Percentiles rank a stretch among this genome's conserved stretches.
Evolutionary conservation across 768 basidiomycete species (phyloP).

Genomic region (Tricholoma terreum): DNA sequence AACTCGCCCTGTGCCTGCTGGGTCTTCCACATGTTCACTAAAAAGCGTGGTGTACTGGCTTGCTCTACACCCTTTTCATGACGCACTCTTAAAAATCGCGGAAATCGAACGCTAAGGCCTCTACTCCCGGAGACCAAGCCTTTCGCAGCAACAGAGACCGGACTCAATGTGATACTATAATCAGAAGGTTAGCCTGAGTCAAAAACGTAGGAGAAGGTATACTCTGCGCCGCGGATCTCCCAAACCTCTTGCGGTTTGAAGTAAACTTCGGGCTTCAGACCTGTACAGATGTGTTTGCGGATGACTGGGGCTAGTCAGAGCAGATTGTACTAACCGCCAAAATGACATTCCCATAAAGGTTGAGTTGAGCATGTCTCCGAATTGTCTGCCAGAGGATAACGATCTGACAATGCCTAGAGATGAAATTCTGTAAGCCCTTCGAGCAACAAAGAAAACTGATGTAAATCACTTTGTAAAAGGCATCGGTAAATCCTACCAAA

Average conservation of each 20-base stretch:
- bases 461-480: constrained; percentile 65
- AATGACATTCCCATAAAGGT: constrained; percentile 59
- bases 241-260: constrained; percentile 78
- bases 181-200: constrained; percentile 7
- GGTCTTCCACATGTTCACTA: constrained; percentile 64
- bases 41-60: constrained; percentile 68
- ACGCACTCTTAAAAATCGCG: constrained; percentile 72
- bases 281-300: constrained; percentile 28
- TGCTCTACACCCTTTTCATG: constrained; percentile 73
- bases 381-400: constrained; percentile 53
- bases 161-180: constrained; percentile 74
- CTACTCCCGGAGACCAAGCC: constrained; percentile 49
- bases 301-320: constrained; percentile 4
- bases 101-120: constrained; percentile 85
- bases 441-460: not conserved
- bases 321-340: constrained; percentile 48
- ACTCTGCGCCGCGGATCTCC: constrained; percentile 85
- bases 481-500: constrained; percentile 73
- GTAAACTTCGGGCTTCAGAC: constrained; percentile 62
- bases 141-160: constrained; percentile 77
- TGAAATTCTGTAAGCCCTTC: constrained; percentile 36
- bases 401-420: constrained; percentile 43
- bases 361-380: constrained; percentile 51
- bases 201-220: constrained; percentile 15
- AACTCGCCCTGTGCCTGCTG: constrained; percentile 47